Evolutionary conservation across 192 early-diverging fungal species (phyloP), one percentile per base, ranked within the genome.

Genomic region (Rhizoclosmatium sp.): DNA sequence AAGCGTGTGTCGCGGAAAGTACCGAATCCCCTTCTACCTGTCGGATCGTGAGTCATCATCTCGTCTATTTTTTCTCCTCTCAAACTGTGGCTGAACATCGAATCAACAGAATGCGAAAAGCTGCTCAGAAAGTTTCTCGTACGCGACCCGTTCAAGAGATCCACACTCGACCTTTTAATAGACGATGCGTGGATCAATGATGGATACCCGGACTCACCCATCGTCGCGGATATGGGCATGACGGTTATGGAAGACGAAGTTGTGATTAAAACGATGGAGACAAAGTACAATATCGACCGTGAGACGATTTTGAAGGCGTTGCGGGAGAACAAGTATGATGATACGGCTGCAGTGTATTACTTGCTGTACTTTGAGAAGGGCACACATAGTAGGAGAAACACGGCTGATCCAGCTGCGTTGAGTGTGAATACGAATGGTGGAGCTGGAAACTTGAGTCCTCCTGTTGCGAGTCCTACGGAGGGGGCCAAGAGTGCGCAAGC

Each of bases 21-120:
- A 91, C 69, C 80, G 88, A 58, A 90, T 89, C 76, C 90, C 90
- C n/a, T 89, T 90, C 69, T 91, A 89, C 65, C 72, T 91, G 39
- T 76, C 75, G 3, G 75, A 76, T 54, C 40, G 75, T 76, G 40
- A 76, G 75, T 61, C 21, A 64, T 7, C 21, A 39, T 16, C 40
- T 64, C 51, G 61, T 39, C 7, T 16, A 31, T 71, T 54, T 39
- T 71, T 69, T 47, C 12, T 69, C 67, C 47, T 41, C 47, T 69
- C 10, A 56, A n/a, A 23, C 58, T 58, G 31, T n/a, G n/a, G 54
- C 7, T n/a, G 70, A 58, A 14, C 19, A 14, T n/a, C 1, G 14
- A 69, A 23, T 46, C 21, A 19, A 7, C 59, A 91, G 89, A 76
- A 7, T 89, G 88, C 78, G 88, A 89, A 74, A 89, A 91, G 76